These are phyloP conservation scores for Nannizzia gypsea DNA, from an alignment of 2,329 filamentous ascomycete species.

Conservation along the genomic window DNA sequence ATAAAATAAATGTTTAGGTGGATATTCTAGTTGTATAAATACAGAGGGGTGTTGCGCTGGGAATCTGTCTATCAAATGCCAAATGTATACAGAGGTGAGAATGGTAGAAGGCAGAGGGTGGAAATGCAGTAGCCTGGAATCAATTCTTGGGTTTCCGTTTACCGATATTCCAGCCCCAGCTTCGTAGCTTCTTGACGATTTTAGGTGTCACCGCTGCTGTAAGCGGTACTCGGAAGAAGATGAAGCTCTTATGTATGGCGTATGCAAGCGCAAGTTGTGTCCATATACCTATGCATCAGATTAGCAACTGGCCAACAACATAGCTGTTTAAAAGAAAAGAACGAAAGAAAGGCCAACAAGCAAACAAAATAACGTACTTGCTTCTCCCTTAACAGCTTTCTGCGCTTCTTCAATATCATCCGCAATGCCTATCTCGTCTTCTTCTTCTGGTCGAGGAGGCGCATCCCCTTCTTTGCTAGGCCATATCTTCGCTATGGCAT, in stretches of 20 bases:
- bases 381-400: neutral
- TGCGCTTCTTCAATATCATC: slow-evolving; percentile 1
- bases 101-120: neutral
- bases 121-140: neutral
- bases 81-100: neutral
- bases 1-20: neutral
- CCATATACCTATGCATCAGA: slow-evolving; percentile 47
- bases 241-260: slow-evolving; percentile 94
- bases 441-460: neutral
- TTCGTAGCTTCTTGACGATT: slow-evolving; percentile 75
- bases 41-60: neutral
- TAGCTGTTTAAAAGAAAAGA: slow-evolving; percentile 3
- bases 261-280: slow-evolving; percentile 90
- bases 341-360: neutral
- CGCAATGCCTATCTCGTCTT: neutral
- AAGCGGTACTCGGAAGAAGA: slow-evolving; percentile 86
- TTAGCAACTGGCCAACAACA: neutral
- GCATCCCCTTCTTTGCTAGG: neutral
- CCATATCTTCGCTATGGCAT: slow-evolving; percentile 13
- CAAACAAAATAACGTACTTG: neutral
- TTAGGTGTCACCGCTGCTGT: slow-evolving; percentile 86
- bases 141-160: slow-evolving; percentile 35
- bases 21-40: neutral
- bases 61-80: neutral
- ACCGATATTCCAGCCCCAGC: slow-evolving; percentile 92